A percentile compares a stretch with the other conserved stretches of the same genome.
These are phyloP conservation scores for Hyaloscypha bicolor DNA, from an alignment of 495 filamentous ascomycete genomes.

Conservation along the genomic window DNA sequence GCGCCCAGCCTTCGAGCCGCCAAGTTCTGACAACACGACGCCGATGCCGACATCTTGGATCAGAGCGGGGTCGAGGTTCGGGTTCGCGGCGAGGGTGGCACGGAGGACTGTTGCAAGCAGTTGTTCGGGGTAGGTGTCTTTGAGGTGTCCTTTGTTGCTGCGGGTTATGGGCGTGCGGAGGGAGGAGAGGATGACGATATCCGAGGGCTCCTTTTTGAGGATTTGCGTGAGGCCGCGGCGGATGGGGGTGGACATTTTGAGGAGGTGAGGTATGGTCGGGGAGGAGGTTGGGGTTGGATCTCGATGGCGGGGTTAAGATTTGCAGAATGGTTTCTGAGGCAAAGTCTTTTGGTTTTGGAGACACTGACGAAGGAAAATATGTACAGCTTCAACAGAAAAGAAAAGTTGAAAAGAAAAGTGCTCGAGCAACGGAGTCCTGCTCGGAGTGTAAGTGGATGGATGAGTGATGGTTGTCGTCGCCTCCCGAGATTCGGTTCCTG, in stretches of 20 bases:
- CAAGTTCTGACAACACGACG: slow-evolving; percentile 87
- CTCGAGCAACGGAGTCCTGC: neutral
- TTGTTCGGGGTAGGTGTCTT: slow-evolving; percentile 89
- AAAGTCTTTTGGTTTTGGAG: neutral
- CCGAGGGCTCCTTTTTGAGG: slow-evolving; percentile 75
- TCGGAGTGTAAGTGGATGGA: neutral
- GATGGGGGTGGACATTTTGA: slow-evolving; percentile 31
- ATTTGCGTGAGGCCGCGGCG: slow-evolving; percentile 69
- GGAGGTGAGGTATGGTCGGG: neutral
- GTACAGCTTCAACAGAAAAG: neutral
- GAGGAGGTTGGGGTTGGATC: neutral
- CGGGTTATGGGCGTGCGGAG: slow-evolving; percentile 85
- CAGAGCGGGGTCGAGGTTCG: slow-evolving; percentile 68
- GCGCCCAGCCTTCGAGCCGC: slow-evolving; percentile 86
- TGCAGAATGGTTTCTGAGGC: neutral
- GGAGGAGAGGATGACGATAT: slow-evolving; percentile 86
- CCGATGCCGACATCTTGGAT: slow-evolving; percentile 86
- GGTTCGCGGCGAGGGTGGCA: slow-evolving; percentile 75
- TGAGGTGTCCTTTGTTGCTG: slow-evolving; percentile 79
- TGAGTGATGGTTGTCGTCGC: neutral
- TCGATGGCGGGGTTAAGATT: neutral
- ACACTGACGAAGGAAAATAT: neutral
- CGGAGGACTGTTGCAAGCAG: slow-evolving; percentile 80
- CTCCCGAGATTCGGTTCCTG: neutral
- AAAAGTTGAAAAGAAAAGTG: neutral